These are phyloP conservation scores for Acanthamoeba culbertsoni DNA, from an alignment of 208 protist genomes.

Conservation along the genomic window DNA sequence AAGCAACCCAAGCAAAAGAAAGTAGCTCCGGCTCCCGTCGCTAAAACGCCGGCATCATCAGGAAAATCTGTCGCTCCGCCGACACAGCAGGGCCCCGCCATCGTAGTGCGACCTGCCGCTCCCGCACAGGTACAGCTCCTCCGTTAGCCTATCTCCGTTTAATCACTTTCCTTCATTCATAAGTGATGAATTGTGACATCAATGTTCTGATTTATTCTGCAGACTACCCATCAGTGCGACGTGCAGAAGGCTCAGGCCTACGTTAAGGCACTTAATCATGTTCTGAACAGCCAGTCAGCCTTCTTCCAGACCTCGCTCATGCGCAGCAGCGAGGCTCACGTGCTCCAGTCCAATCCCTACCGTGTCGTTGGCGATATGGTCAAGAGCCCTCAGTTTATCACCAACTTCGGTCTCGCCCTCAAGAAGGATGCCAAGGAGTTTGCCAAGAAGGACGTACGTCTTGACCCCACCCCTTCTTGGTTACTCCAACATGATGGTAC, in stretches of 20 bases:
- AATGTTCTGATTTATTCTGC: no score
- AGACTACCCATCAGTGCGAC: background rate
- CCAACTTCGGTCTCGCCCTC: slow-evolving; percentile 1
- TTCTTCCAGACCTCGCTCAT: background rate
- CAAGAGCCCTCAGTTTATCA: background rate
- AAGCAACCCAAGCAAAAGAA: background rate
- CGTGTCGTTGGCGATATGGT: background rate
- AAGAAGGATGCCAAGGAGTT: background rate
- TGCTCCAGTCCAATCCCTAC: background rate
- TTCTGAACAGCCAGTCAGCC: background rate
- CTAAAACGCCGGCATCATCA: background rate
- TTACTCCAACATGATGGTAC: background rate
- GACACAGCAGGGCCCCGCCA: background rate
- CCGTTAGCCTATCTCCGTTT: no score
- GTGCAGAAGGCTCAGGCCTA: background rate
- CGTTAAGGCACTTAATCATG: background rate
- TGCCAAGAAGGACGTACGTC: slow-evolving; percentile 5
- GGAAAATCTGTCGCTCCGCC: background rate
- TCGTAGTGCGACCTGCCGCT: background rate
- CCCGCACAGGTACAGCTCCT: background rate
- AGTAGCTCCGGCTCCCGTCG: background rate
- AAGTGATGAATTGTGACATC: no score
- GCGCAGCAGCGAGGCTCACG: background rate
- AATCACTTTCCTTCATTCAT: no score
- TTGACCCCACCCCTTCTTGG: background rate